These are phyloP conservation scores for Monilinia fructicola DNA, from an alignment of 2,329 filamentous ascomycete species.

Conservation along the genomic window DNA sequence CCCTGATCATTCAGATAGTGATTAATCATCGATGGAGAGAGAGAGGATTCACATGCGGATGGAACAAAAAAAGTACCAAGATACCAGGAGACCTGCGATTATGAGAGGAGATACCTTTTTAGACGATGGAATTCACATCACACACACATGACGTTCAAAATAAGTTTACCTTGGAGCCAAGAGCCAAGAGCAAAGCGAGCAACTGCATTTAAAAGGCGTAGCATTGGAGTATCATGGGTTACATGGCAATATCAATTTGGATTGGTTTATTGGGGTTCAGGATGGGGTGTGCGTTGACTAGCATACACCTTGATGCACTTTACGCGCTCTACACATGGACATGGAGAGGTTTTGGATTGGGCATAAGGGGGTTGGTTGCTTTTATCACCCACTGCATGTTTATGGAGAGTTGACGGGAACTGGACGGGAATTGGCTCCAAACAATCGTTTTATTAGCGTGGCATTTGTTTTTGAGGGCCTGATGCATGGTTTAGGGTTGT, in stretches of 20 bases:
- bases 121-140: constrained; percentile 19
- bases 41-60: neutral
- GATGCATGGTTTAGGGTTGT: neutral
- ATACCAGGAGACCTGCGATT: constrained; percentile 7
- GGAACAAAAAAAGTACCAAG: neutral
- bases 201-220: constrained; percentile 20
- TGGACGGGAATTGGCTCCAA: neutral
- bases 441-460: constrained; percentile 23
- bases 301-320: constrained; percentile 3
- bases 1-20: constrained; percentile 55
- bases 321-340: neutral
- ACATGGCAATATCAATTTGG: constrained; percentile 26
- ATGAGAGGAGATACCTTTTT: constrained; percentile 26
- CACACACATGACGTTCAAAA: constrained; percentile 3
- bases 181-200: constrained; percentile 15
- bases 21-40: constrained; percentile 28
- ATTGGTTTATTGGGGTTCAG: constrained; percentile 18
- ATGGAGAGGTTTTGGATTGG: constrained; percentile 22
- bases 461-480: neutral
- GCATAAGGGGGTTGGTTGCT: constrained; percentile 8
- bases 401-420: neutral
- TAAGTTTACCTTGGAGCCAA: constrained; percentile 2
- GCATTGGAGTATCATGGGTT: constrained; percentile 19
- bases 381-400: constrained; percentile 15
- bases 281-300: neutral